These are phyloP conservation scores for Aspergillus quadrilineatus DNA, from an alignment of 2,329 filamentous ascomycete species.

Conservation along the genomic window DNA sequence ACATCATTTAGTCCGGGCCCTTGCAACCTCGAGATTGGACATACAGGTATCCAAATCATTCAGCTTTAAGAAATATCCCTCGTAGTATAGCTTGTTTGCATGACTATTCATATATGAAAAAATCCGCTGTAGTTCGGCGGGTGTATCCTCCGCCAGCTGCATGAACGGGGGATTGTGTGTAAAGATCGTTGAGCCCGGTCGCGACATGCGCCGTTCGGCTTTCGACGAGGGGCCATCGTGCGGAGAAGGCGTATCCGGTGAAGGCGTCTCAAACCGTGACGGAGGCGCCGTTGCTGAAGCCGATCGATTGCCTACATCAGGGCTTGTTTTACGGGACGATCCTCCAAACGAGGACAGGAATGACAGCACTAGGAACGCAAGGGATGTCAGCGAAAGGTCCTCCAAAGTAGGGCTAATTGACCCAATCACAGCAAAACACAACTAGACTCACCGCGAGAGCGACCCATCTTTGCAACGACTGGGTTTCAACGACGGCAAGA, in stretches of 20 bases:
- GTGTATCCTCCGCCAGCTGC: slow-evolving; percentile 79
- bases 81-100: slow-evolving; percentile 93
- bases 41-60: slow-evolving; percentile 90
- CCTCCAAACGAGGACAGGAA: slow-evolving; percentile 68
- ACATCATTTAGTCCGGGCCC: slow-evolving; percentile 30
- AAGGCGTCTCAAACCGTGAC: slow-evolving; percentile 32
- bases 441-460: slow-evolving; percentile 39
- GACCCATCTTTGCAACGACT: slow-evolving; percentile 31
- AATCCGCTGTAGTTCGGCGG: slow-evolving; percentile 90
- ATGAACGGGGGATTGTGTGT: slow-evolving; percentile 82
- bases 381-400: slow-evolving; percentile 19
- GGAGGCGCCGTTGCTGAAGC: slow-evolving; percentile 25
- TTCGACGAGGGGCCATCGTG: slow-evolving; percentile 41
- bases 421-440: not conserved
- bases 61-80: slow-evolving; percentile 95
- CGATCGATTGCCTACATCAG: slow-evolving; percentile 29
- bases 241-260: slow-evolving; percentile 38
- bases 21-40: slow-evolving; percentile 39
- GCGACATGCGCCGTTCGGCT: slow-evolving; percentile 49
- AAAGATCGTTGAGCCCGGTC: slow-evolving; percentile 82
- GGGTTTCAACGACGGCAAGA: slow-evolving; percentile 13
- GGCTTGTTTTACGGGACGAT: slow-evolving; percentile 38
- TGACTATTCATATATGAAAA: slow-evolving; percentile 94
- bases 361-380: slow-evolving; percentile 66
- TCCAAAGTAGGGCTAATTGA: not conserved